Conservation (phyloP, 164 flowering plant genomes). For the Tetrastigma voinierianum region DNA sequence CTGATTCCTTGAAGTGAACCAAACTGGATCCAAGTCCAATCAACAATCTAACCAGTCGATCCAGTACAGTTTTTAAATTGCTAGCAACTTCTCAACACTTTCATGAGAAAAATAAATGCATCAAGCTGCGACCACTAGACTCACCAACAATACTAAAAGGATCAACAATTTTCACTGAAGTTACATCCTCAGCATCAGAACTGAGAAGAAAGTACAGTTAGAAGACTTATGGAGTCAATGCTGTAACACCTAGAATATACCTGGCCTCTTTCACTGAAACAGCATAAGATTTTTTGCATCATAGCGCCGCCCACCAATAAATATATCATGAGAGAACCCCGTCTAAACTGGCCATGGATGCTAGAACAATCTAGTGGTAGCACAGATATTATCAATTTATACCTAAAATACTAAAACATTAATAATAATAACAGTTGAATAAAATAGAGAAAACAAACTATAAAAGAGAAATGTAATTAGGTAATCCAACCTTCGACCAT, state of each 20-base stretch:
- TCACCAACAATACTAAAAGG: background rate
- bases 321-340: slow-evolving; percentile 93
- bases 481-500: slow-evolving; percentile 75
- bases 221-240: background rate
- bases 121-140: background rate
- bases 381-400: slow-evolving; percentile 13
- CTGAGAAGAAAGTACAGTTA: background rate
- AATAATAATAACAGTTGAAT: background rate
- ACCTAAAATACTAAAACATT: background rate
- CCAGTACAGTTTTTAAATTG: too few relatives aligned
- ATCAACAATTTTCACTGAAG: too few relatives aligned
- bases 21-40: too few relatives aligned
- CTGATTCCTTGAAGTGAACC: too few relatives aligned
- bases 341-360: slow-evolving; percentile 98
- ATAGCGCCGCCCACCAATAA: slow-evolving; percentile 89
- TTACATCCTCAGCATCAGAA: background rate
- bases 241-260: slow-evolving; percentile 26
- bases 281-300: slow-evolving; percentile 87
- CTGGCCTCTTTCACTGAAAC: slow-evolving; percentile 97
- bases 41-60: too few relatives aligned
- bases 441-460: background rate
- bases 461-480: slow-evolving; percentile 2
- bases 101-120: background rate
- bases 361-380: slow-evolving; percentile 73
- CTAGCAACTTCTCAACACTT: background rate